A percentile compares a stretch with the other conserved stretches of the same genome.
phyloP scores from a whole-genome alignment of 208 protist genomes.

The Crithidia brevicula region DNA sequence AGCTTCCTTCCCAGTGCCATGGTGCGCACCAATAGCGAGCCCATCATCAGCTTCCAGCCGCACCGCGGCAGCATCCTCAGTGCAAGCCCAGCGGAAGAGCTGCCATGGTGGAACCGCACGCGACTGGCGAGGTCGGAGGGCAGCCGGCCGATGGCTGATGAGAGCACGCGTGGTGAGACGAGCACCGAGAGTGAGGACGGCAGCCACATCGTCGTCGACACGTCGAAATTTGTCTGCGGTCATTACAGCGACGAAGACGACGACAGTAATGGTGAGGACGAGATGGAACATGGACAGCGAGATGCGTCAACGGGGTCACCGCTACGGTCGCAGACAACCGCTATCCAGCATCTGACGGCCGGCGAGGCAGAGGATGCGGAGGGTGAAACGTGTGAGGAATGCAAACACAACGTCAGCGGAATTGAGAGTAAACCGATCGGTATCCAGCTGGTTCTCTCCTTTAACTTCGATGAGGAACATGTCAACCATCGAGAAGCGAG shows the following conservation, averaged over 20 bases:
- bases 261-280: neutral
- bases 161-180: neutral
- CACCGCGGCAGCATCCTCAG: constrained; percentile 1
- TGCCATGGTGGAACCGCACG: constrained; percentile 32
- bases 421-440: neutral
- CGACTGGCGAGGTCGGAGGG: constrained; percentile 2
- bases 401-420: neutral
- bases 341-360: too few relatives aligned
- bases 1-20: neutral
- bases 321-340: too few relatives aligned
- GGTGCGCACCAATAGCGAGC: constrained; percentile 17
- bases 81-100: neutral
- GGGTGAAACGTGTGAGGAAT: neutral
- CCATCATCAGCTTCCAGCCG: neutral
- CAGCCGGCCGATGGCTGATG: constrained; percentile 5
- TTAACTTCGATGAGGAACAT: neutral
- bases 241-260: neutral
- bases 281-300: too few relatives aligned
- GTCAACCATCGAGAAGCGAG: neutral
- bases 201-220: neutral
- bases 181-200: neutral
- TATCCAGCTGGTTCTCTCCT: neutral
- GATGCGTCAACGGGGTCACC: too few relatives aligned
- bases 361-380: neutral
- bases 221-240: neutral